Percentiles rank a stretch among this genome's conserved stretches.
phyloP scores from a whole-genome alignment of 805 yeast genomes.

The Pichia rugopelliculosa region DNA sequence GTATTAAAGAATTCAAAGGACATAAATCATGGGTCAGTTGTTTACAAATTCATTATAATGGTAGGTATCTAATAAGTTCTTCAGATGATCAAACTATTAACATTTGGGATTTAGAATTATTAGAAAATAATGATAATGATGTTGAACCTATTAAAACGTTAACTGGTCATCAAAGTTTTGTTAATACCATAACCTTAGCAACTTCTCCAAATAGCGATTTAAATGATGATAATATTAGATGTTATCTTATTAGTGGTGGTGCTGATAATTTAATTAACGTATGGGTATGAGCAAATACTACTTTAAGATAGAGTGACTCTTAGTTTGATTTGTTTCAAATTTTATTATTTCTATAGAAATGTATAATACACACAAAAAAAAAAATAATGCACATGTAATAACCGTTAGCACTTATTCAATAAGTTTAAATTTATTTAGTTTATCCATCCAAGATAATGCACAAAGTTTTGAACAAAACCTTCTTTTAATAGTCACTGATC shows the following conservation, averaged over 20 bases:
- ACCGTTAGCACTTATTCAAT: not conserved
- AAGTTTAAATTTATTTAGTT: constrained; percentile 5
- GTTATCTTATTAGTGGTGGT: constrained; percentile 57
- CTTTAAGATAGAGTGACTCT: too few species aligned
- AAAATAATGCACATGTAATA: not conserved
- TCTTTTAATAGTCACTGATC: constrained; percentile 43
- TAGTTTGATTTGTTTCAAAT: too few species aligned
- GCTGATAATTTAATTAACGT: constrained; percentile 48
- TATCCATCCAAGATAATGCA: constrained; percentile 27
- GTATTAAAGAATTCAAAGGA: constrained; percentile 53
- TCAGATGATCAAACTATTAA: constrained; percentile 74
- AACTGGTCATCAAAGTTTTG: constrained; percentile 66
- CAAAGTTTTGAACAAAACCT: constrained; percentile 52
- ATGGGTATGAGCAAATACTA: constrained; percentile 33
- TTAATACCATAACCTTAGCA: constrained; percentile 56
- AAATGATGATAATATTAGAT: constrained; percentile 42
- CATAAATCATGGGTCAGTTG: constrained; percentile 85
- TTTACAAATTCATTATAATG: constrained; percentile 66
- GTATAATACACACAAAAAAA: not conserved
- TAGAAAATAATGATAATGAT: constrained; percentile 19
- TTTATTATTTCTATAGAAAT: not conserved
- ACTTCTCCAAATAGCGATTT: constrained; percentile 26
- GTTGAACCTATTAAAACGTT: constrained; percentile 28
- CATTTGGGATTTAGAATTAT: constrained; percentile 60
- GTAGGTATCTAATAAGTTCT: constrained; percentile 58